These are phyloP conservation scores for Alternaria arbusti DNA, from an alignment of 2,329 filamentous ascomycete genomes.

Conservation along the genomic window DNA sequence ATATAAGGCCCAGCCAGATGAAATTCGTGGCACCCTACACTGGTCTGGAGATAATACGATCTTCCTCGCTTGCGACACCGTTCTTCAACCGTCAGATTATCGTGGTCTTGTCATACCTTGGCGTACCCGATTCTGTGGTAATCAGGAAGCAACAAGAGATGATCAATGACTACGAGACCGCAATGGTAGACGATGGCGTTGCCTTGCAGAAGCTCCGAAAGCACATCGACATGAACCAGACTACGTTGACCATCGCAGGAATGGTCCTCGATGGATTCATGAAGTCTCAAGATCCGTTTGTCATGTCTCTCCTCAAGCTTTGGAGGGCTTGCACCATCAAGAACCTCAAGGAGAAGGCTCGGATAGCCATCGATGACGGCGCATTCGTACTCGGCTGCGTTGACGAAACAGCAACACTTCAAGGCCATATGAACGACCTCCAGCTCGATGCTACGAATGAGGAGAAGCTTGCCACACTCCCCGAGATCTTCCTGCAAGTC, in stretches of 20 bases:
- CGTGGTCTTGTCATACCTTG: conserved; percentile 78
- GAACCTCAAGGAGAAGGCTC: conserved; percentile 88
- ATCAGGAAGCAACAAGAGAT: conserved; percentile 70
- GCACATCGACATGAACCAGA: conserved; percentile 85
- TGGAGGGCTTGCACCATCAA: conserved; percentile 93
- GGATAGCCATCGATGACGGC: conserved; percentile 79
- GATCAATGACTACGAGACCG: conserved; percentile 70
- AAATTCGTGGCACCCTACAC: conserved; percentile 80
- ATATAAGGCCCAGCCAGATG: conserved; percentile 82
- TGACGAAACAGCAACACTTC: conserved; percentile 79
- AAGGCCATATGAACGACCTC: conserved; percentile 69
- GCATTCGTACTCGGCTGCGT: conserved; percentile 88
- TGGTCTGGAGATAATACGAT: conserved; percentile 83
- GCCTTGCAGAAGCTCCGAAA: conserved; percentile 73
- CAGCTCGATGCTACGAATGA: conserved; percentile 56
- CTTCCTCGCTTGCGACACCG: conserved; percentile 76
- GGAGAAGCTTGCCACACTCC: conserved; percentile 56
- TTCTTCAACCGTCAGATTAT: conserved; percentile 92
- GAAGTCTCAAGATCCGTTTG: conserved; percentile 75
- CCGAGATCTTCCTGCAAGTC: conserved; percentile 90
- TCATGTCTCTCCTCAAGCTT: conserved; percentile 76
- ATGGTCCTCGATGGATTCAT: conserved; percentile 86
- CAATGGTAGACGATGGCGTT: conserved; percentile 68
- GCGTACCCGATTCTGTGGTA: conserved; percentile 73
- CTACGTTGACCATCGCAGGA: conserved; percentile 73